phyloP scores from a whole-genome alignment of 306 rosid genomes.

The Casuarina cunninghamiana region DNA sequence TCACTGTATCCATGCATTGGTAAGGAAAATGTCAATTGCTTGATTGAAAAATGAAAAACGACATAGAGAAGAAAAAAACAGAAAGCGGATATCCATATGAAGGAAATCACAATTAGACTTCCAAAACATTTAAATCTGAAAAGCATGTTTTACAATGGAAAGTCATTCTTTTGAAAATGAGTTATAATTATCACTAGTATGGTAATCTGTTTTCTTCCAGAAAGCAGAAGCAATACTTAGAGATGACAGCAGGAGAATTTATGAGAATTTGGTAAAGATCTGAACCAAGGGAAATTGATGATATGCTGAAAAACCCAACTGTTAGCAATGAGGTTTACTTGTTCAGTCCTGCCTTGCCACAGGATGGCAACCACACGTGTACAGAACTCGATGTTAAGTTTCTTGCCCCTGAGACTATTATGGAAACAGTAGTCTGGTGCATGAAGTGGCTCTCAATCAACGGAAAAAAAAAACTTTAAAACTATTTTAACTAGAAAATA shows the following conservation, averaged over 20 bases:
- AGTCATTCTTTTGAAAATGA: not conserved
- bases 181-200: not conserved
- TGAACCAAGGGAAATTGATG: not conserved
- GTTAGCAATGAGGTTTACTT: not conserved
- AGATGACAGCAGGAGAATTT: not conserved
- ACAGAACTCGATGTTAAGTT: not conserved
- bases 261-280: not conserved
- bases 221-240: not conserved
- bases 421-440: not conserved
- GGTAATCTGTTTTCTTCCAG: not conserved
- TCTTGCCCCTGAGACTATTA: not conserved
- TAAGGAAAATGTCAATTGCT: constrained; percentile 1
- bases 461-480: not conserved
- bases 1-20: constrained; percentile 55
- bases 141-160: not conserved
- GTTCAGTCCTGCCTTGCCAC: not conserved
- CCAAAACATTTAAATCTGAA: not conserved
- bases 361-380: not conserved
- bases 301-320: not conserved
- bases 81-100: not conserved
- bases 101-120: not conserved
- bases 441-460: not conserved
- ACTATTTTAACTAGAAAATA: not conserved
- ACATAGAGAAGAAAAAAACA: not conserved
- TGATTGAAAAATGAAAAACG: not conserved